phyloP scores from a whole-genome alignment of 2,329 filamentous ascomycete species.

The Fusarium chaquense region DNA sequence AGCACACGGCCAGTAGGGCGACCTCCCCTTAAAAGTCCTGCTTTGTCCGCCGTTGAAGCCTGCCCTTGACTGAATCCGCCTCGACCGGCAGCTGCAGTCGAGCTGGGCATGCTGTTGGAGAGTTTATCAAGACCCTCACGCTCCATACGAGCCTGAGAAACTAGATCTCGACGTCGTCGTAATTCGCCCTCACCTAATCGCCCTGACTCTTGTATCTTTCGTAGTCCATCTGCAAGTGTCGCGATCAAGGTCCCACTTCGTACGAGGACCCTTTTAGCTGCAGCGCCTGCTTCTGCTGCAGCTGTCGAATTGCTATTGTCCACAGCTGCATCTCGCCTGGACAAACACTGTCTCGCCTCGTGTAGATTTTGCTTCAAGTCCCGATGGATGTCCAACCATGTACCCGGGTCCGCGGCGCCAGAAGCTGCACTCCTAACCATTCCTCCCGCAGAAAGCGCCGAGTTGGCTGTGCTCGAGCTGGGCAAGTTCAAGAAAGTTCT shows the following conservation, averaged over 20 bases:
- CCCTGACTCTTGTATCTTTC: slow-evolving; percentile 64
- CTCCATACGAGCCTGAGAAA: slow-evolving; percentile 77
- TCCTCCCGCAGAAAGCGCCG: slow-evolving; percentile 61
- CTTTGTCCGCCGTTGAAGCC: slow-evolving; percentile 62
- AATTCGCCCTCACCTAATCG: slow-evolving; percentile 80
- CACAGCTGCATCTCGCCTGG: slow-evolving; percentile 69
- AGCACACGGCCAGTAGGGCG: slow-evolving; percentile 71
- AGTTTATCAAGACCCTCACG: slow-evolving; percentile 81
- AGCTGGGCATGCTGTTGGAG: slow-evolving; percentile 65
- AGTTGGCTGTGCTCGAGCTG: slow-evolving; percentile 61
- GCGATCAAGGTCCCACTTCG: slow-evolving; percentile 73
- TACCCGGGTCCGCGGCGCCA: slow-evolving; percentile 68
- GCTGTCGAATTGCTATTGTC: slow-evolving; percentile 57
- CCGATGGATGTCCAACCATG: slow-evolving; percentile 81
- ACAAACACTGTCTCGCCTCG: slow-evolving; percentile 77
- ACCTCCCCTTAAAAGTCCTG: slow-evolving; percentile 58
- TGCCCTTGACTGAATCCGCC: slow-evolving; percentile 64
- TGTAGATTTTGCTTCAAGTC: slow-evolving; percentile 74
- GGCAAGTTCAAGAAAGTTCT: slow-evolving; percentile 79
- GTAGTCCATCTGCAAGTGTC: slow-evolving; percentile 74
- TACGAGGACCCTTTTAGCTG: slow-evolving; percentile 80
- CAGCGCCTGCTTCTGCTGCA: slow-evolving; percentile 72
- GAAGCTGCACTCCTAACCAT: slow-evolving; percentile 56
- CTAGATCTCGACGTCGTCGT: slow-evolving; percentile 75
- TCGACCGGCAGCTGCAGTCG: slow-evolving; percentile 44